These are phyloP conservation scores for Eragrostis curvula DNA, from an alignment of 176 grass and related monocot species.

Conservation along the genomic window DNA sequence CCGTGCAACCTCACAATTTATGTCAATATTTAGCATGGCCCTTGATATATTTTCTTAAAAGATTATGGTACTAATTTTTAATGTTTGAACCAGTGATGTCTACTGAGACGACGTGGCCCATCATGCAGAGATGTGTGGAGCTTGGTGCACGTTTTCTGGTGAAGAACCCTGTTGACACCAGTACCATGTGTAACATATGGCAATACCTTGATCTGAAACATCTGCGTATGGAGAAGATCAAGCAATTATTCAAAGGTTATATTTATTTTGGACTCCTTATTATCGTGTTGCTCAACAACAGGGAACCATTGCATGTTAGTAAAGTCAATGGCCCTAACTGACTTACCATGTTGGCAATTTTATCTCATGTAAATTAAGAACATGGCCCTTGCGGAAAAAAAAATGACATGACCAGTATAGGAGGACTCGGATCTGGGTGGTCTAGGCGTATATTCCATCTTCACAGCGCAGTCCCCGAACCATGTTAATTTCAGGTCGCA, in stretches of 20 bases:
- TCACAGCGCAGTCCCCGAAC: too few species aligned
- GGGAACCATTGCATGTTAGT: neutral
- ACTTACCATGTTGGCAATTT: too few species aligned
- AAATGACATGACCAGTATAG: too few species aligned
- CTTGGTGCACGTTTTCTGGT: conserved; percentile 42
- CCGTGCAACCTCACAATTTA: neutral
- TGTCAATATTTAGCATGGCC: neutral
- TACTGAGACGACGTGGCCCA: neutral
- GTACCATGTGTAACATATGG: conserved; percentile 18
- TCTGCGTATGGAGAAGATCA: neutral
- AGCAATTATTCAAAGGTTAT: conserved; percentile 15
- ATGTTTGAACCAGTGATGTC: conserved; percentile 32
- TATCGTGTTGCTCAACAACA: neutral
- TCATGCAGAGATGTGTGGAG: conserved; percentile 17
- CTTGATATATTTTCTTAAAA: neutral
- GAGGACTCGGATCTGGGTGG: too few species aligned
- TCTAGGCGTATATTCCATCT: too few species aligned
- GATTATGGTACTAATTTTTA: neutral
- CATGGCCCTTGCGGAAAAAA: too few species aligned
- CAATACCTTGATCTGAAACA: conserved; percentile 27
- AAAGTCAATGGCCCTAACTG: neutral
- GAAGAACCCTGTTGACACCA: conserved; percentile 35
- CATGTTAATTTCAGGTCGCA: too few species aligned
- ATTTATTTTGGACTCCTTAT: neutral
- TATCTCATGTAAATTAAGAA: too few species aligned